Conservation (phyloP, 768 basidiomycete species). For the Lactarius psammicola region DNA sequence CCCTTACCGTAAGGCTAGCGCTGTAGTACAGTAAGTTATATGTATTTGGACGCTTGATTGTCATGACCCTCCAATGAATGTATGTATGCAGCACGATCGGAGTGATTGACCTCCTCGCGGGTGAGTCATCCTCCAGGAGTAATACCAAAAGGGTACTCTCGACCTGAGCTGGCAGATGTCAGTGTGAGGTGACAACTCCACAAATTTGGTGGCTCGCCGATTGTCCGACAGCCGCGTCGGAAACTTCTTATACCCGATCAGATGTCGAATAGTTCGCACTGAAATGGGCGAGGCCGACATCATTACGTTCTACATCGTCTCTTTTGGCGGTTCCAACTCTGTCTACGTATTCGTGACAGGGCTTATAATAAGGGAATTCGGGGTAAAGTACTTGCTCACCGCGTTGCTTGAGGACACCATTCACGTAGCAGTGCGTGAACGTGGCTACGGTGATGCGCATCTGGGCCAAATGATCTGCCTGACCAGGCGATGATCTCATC, state of each 20-base stretch:
- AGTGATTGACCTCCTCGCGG: constrained; percentile 73
- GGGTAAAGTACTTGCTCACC: no score
- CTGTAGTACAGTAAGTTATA: no score
- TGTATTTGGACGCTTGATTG: constrained; percentile 62
- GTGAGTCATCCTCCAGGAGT: constrained; percentile 74
- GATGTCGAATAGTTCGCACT: constrained; percentile 53
- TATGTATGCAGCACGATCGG: constrained; percentile 43
- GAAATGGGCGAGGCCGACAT: constrained; percentile 35
- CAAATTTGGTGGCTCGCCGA: constrained; percentile 48
- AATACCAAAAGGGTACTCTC: constrained; percentile 50
- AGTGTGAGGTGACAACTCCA: not conserved
- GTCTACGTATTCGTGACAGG: no score
- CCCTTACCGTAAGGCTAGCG: constrained; percentile 70
- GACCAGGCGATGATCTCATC: not conserved
- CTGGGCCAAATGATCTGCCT: not conserved
- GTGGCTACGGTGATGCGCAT: no score
- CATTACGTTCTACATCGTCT: no score
- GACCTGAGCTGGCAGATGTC: constrained; percentile 43
- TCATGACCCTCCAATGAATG: no score
- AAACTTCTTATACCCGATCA: constrained; percentile 56
- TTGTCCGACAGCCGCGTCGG: constrained; percentile 63
- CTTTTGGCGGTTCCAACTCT: no score
- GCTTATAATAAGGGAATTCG: no score
- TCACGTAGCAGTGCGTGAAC: no score
- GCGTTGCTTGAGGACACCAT: not conserved